Conservation (phyloP, 192 early-diverging fungal species). For the Podila horticola region DNA sequence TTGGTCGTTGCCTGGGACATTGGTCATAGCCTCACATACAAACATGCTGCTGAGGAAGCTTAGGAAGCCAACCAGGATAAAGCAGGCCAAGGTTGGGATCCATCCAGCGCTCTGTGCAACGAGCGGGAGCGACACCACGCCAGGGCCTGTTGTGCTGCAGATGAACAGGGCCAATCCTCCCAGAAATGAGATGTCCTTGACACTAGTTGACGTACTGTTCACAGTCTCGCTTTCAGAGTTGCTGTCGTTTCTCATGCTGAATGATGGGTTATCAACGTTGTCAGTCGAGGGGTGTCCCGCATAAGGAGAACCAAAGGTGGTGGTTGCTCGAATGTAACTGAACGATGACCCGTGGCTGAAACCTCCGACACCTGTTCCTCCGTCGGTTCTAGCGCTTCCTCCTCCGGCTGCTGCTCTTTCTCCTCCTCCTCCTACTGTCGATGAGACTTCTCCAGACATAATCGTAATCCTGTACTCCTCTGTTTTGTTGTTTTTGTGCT, state of each 20-base stretch:
- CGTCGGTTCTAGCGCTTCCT: background rate
- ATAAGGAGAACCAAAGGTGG: no score
- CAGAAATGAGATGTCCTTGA: slow-evolving; percentile 55
- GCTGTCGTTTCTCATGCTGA: no score
- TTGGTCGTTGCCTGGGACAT: slow-evolving; percentile 74
- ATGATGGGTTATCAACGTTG: no score
- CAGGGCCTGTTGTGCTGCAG: slow-evolving; percentile 57
- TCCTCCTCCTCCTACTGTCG: background rate
- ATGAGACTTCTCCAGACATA: background rate
- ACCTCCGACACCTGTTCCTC: background rate
- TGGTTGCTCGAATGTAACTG: no score
- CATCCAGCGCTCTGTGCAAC: slow-evolving; percentile 43
- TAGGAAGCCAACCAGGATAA: slow-evolving; percentile 67
- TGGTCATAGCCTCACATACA: slow-evolving; percentile 74
- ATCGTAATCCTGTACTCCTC: no score
- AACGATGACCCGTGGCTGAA: no score
- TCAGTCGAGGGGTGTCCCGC: no score
- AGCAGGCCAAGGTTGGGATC: slow-evolving; percentile 56
- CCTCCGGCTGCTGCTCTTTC: background rate
- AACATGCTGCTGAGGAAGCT: slow-evolving; percentile 71
- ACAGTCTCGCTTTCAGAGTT: no score
- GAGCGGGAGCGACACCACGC: slow-evolving; percentile 42
- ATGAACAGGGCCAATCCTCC: slow-evolving; percentile 53
- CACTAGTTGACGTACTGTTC: no score
- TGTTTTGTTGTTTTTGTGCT: no score